Evolutionary conservation across 2,329 filamentous ascomycete species (phyloP).

Genomic region (Pseudocercospora fuligena): DNA sequence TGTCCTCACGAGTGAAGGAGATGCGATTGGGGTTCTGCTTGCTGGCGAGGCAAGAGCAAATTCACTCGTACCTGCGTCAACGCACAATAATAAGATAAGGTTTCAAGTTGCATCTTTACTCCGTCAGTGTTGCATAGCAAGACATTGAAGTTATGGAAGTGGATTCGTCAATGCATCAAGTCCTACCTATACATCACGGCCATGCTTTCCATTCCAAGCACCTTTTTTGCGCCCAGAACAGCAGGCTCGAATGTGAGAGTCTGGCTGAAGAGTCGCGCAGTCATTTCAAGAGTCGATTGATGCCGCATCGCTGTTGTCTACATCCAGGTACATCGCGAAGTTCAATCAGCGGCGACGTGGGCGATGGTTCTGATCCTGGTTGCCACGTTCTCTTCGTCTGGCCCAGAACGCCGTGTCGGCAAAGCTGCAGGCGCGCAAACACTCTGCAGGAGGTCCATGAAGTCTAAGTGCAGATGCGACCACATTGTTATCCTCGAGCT

Average conservation of each 20-base stretch:
- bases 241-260: neutral
- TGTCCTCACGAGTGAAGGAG: neutral
- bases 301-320: neutral
- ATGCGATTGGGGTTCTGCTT: neutral
- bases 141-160: neutral
- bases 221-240: neutral
- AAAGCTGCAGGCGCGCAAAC: neutral
- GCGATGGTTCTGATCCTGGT: neutral
- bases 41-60: neutral
- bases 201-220: neutral
- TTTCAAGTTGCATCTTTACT: neutral
- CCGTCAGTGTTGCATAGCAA: constrained; percentile 1
- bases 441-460: neutral
- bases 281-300: neutral
- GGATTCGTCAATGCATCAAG: neutral
- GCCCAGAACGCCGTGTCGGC: neutral
- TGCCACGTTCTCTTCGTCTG: neutral
- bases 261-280: neutral
- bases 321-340: neutral
- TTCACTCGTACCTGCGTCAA: neutral
- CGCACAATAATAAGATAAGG: neutral
- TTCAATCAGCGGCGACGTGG: neutral
- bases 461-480: neutral
- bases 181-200: neutral
- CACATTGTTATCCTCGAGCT: neutral